These are phyloP conservation scores for Metschnikowia dekortorum DNA, from an alignment of 805 yeast species.

Conservation along the genomic window DNA sequence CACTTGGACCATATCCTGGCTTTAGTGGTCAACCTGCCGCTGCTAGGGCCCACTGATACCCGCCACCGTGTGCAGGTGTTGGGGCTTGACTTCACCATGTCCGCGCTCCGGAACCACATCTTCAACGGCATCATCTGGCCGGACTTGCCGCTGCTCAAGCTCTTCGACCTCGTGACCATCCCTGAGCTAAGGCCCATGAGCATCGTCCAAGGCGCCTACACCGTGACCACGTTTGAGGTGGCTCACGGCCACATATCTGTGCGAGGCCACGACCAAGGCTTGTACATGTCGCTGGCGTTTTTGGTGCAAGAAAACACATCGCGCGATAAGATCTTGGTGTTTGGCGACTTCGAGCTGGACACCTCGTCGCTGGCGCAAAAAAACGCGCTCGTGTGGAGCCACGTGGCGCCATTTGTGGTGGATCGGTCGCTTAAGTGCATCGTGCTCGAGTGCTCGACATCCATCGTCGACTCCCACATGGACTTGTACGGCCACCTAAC, in stretches of 20 bases:
- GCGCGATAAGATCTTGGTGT: constrained; percentile 46
- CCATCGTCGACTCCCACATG: constrained; percentile 31
- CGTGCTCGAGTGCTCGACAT: constrained; percentile 73
- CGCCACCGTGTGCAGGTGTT: constrained; percentile 17
- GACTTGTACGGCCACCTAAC: constrained; percentile 77
- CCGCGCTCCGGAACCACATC: constrained; percentile 48
- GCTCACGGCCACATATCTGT: constrained; percentile 27
- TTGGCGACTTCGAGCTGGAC: constrained; percentile 87
- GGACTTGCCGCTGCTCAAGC: constrained; percentile 39
- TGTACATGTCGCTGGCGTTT: constrained; percentile 55
- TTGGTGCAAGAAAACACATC: constrained; percentile 40
- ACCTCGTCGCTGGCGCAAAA: constrained; percentile 33
- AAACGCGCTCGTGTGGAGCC: constrained; percentile 52
- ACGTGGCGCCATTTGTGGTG: constrained; percentile 45
- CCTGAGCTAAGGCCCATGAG: constrained; percentile 11
- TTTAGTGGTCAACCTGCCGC: constrained; percentile 66
- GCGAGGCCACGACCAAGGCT: constrained; percentile 5
- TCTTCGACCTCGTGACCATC: constrained; percentile 20
- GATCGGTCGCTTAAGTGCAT: constrained; percentile 46
- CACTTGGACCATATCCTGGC: constrained; percentile 80
- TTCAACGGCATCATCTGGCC: constrained; percentile 87
- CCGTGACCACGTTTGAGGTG: constrained; percentile 28
- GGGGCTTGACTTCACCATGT: constrained; percentile 52
- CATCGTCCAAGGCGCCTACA: constrained; percentile 17
- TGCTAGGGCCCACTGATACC: constrained; percentile 23